Conservation (phyloP, 75 land plant genomes). For the Cryptomeria japonica region DNA sequence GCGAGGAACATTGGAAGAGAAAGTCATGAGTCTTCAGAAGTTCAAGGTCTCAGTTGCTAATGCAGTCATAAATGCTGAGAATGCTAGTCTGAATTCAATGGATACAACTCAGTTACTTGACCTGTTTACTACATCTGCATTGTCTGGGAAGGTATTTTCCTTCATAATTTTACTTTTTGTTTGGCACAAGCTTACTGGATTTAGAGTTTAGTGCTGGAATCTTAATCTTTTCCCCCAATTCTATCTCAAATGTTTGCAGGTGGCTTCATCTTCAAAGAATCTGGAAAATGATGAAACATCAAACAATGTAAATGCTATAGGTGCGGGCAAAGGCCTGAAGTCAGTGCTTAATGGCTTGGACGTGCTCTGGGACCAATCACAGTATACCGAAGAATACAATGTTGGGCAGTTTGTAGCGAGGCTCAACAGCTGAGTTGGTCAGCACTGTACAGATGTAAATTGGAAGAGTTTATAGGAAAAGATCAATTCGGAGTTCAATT, state of each 20-base stretch:
- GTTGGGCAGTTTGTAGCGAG: conserved; percentile 85
- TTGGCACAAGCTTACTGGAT: neutral
- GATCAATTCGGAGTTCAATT: neutral
- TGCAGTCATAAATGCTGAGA: conserved; percentile 89
- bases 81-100: conserved; percentile 94
- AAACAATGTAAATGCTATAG: conserved; percentile 21
- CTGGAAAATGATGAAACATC: conserved; percentile 30
- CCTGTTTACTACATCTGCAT: conserved; percentile 72
- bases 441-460: conserved; percentile 15
- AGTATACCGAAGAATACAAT: conserved; percentile 94
- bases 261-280: conserved; percentile 15
- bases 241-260: conserved; percentile 31
- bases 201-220: neutral
- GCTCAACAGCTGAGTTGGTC: conserved; percentile 44
- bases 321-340: conserved; percentile 74
- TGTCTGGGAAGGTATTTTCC: conserved; percentile 55
- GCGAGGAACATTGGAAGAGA: conserved; percentile 99
- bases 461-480: conserved; percentile 4
- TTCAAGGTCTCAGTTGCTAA: conserved; percentile 94
- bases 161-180: neutral
- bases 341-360: conserved; percentile 77
- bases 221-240: neutral
- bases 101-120: conserved; percentile 96
- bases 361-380: conserved; percentile 98
- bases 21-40: conserved; percentile 95